Conservation (phyloP, 345 rosid species). For the Combretum micranthum region DNA sequence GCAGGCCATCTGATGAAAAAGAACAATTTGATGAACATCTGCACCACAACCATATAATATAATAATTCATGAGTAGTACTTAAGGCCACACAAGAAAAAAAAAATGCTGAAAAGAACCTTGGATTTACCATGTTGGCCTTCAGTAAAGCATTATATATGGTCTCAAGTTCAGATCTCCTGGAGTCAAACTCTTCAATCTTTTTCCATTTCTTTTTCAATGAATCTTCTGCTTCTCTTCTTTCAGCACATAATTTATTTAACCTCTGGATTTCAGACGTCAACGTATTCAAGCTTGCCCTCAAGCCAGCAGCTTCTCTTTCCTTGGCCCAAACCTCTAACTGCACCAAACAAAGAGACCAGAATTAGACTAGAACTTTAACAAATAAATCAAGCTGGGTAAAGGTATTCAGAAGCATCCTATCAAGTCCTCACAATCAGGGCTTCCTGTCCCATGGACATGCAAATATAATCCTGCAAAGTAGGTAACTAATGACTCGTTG, state of each 20-base stretch:
- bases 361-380: slow-evolving; percentile 2
- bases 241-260: slow-evolving; percentile 78
- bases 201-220: slow-evolving; percentile 83
- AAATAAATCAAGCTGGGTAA: too few relatives aligned
- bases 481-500: too few relatives aligned
- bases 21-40: too few relatives aligned
- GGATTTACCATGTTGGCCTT: slow-evolving; percentile 73
- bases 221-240: slow-evolving; percentile 92
- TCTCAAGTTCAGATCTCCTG: slow-evolving; percentile 88
- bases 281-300: slow-evolving; percentile 73
- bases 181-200: slow-evolving; percentile 91
- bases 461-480: too few relatives aligned
- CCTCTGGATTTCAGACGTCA: slow-evolving; percentile 76
- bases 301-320: slow-evolving; percentile 87
- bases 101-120: slow-evolving; percentile 3
- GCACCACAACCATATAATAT: background rate
- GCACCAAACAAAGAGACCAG: slow-evolving; percentile 13
- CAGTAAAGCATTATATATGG: slow-evolving; percentile 69
- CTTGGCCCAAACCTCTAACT: slow-evolving; percentile 95
- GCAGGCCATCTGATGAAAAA: background rate
- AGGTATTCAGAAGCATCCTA: too few relatives aligned
- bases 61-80: background rate
- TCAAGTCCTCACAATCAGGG: too few relatives aligned
- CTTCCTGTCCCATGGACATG: too few relatives aligned
- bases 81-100: background rate